phyloP scores from a whole-genome alignment of 139 green algal genomes.

The Ulvella scutata region DNA sequence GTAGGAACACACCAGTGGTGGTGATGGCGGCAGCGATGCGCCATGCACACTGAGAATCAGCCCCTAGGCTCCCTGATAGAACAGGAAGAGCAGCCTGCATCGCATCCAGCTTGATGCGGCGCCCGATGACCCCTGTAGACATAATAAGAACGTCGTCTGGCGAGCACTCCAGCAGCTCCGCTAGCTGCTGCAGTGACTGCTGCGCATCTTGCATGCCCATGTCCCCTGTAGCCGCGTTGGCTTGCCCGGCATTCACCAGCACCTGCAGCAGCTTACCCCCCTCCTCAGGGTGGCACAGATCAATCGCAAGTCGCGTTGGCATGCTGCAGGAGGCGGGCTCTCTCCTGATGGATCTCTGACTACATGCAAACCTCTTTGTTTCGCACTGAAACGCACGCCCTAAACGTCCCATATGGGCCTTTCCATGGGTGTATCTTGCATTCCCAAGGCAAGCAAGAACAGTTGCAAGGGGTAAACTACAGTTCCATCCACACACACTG shows the following conservation, averaged over 20 bases:
- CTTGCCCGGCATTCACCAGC: slow-evolving; percentile 89
- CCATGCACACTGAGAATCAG: slow-evolving; percentile 38
- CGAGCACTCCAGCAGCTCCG: slow-evolving; percentile 38
- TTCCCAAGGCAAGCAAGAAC: too few relatives aligned
- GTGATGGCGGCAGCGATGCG: slow-evolving; percentile 75
- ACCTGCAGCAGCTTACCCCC: too few relatives aligned
- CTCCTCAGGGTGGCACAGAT: too few relatives aligned
- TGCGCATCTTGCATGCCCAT: slow-evolving; percentile 55
- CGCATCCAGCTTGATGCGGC: slow-evolving; percentile 84
- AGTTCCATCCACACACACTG: too few relatives aligned
- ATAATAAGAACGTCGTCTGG: slow-evolving; percentile 58
- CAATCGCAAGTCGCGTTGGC: too few relatives aligned
- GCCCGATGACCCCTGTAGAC: slow-evolving; percentile 91
- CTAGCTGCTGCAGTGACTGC: slow-evolving; percentile 32
- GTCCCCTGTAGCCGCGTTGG: slow-evolving; percentile 83
- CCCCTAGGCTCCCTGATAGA: slow-evolving; percentile 42
- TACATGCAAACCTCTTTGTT: too few relatives aligned
- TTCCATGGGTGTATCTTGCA: too few relatives aligned
- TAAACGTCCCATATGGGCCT: too few relatives aligned
- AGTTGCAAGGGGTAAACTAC: too few relatives aligned
- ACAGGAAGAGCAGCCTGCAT: slow-evolving; percentile 61
- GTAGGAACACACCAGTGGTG: slow-evolving; percentile 42
- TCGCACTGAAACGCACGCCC: too few relatives aligned
- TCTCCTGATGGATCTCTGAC: too few relatives aligned
- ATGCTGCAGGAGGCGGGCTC: too few relatives aligned